These are phyloP conservation scores for Cinchona pubescens DNA, from an alignment of 257 asterid genomes.

Conservation along the genomic window DNA sequence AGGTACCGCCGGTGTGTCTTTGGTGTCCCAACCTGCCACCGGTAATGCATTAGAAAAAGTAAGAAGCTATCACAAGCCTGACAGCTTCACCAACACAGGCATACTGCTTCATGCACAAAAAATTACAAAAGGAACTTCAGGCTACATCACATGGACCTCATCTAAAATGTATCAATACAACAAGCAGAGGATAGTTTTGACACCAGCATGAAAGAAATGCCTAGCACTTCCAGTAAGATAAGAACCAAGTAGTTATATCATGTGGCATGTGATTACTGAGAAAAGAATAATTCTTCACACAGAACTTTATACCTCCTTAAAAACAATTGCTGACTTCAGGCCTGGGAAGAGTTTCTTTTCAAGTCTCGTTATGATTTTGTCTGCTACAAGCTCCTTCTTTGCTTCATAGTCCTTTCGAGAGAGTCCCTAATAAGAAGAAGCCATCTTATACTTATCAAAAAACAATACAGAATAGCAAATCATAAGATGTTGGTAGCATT, in stretches of 20 bases:
- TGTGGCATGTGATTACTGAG: not conserved
- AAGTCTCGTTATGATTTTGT: constrained; percentile 68
- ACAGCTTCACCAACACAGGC: constrained; percentile 6
- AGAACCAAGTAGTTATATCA: not conserved
- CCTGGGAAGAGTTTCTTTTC: constrained; percentile 87
- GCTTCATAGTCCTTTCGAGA: constrained; percentile 70
- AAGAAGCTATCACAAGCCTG: constrained; percentile 3
- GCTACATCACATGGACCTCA: not conserved
- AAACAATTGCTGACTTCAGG: constrained; percentile 67
- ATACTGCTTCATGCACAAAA: not conserved
- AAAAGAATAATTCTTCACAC: not conserved
- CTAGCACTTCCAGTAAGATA: not conserved
- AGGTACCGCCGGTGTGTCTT: constrained; percentile 90
- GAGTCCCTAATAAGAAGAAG: constrained; percentile 56
- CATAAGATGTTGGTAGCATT: not conserved
- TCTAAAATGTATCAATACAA: not conserved
- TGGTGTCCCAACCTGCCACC: constrained; percentile 91
- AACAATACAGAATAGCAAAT: not conserved
- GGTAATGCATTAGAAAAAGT: constrained; percentile 14
- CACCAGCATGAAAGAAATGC: not conserved
- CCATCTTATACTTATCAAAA: constrained; percentile 1
- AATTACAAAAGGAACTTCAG: not conserved
- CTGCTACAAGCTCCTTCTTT: constrained; percentile 83
- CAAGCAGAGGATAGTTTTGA: not conserved
- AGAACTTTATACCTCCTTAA: constrained; percentile 58